Evolutionary conservation across 495 filamentous ascomycete genomes (phyloP).

Genomic region (Lasiosphaeria hispida): DNA sequence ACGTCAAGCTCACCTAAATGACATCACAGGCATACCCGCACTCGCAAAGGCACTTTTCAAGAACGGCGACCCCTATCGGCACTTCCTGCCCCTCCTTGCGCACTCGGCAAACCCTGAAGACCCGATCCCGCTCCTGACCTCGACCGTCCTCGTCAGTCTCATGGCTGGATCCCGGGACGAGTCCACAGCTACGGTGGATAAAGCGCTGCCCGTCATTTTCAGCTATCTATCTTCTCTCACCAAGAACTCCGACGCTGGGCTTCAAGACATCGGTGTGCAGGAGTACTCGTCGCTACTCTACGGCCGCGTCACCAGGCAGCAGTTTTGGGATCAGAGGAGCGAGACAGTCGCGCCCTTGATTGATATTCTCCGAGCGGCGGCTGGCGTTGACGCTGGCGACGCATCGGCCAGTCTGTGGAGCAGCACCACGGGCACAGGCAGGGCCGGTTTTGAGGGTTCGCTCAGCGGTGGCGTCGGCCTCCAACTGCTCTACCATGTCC

Average conservation of each 20-base stretch:
- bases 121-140: slow-evolving; percentile 82
- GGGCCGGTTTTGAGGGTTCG: slow-evolving; percentile 57
- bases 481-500: slow-evolving; percentile 90
- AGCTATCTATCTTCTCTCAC: slow-evolving; percentile 79
- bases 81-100: slow-evolving; percentile 81
- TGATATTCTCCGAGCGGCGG: slow-evolving; percentile 76
- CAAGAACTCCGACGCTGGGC: slow-evolving; percentile 71
- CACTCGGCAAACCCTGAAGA: slow-evolving; percentile 80
- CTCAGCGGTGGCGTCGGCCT: slow-evolving; percentile 81
- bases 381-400: slow-evolving; percentile 63
- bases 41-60: slow-evolving; percentile 72
- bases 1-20: slow-evolving; percentile 19
- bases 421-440: slow-evolving; percentile 54
- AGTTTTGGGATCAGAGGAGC: slow-evolving; percentile 85
- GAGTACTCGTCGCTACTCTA: slow-evolving; percentile 86
- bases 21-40: slow-evolving; percentile 65
- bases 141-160: slow-evolving; percentile 79
- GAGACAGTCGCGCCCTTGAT: slow-evolving; percentile 81
- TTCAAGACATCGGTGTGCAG: slow-evolving; percentile 94
- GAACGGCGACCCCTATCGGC: slow-evolving; percentile 74
- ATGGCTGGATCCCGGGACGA: slow-evolving; percentile 67
- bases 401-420: slow-evolving; percentile 66
- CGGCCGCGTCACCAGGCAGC: slow-evolving; percentile 65
- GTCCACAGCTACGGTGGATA: slow-evolving; percentile 56
- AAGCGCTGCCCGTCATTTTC: slow-evolving; percentile 79